These are phyloP conservation scores for Lachancea kluyveri DNA, from an alignment of 805 yeast genomes.

Conservation along the genomic window DNA sequence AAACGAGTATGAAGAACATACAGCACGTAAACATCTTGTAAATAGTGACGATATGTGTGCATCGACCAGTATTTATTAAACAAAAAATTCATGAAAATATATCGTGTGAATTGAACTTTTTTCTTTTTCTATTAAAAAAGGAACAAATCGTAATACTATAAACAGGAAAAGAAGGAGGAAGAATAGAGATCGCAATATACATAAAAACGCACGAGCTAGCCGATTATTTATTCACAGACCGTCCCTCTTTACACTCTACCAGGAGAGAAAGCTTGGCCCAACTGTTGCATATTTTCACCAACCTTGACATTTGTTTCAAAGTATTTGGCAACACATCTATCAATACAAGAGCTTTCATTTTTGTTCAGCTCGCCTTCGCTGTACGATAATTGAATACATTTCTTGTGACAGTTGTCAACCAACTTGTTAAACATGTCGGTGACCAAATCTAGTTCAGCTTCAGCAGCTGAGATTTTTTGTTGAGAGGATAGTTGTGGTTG, in stretches of 20 bases:
- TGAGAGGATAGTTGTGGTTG: conserved; percentile 69
- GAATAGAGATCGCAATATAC: too few species aligned
- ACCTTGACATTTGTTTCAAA: conserved; percentile 92
- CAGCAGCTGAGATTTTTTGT: conserved; percentile 84
- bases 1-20: too few species aligned
- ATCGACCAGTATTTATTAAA: too few species aligned
- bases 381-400: conserved; percentile 69
- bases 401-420: conserved; percentile 81
- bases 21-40: conserved; percentile 1
- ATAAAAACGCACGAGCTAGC: too few species aligned
- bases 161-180: too few species aligned
- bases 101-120: too few species aligned
- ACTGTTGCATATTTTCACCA: conserved; percentile 66
- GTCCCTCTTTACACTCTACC: too few species aligned
- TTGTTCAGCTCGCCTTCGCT: conserved; percentile 68
- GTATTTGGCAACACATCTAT: conserved; percentile 93
- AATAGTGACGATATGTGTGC: too few species aligned
- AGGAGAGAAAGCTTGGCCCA: conserved; percentile 40
- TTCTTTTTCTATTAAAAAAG: too few species aligned
- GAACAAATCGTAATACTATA: too few species aligned
- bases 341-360: conserved; percentile 81
- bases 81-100: too few species aligned
- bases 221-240: too few species aligned
- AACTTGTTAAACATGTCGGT: conserved; percentile 95
- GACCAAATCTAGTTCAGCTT: conserved; percentile 94